Evolutionary conservation across 192 early-diverging fungal species (phyloP), one percentile per base, ranked within the genome.

Genomic region (Endogone sp.): DNA sequence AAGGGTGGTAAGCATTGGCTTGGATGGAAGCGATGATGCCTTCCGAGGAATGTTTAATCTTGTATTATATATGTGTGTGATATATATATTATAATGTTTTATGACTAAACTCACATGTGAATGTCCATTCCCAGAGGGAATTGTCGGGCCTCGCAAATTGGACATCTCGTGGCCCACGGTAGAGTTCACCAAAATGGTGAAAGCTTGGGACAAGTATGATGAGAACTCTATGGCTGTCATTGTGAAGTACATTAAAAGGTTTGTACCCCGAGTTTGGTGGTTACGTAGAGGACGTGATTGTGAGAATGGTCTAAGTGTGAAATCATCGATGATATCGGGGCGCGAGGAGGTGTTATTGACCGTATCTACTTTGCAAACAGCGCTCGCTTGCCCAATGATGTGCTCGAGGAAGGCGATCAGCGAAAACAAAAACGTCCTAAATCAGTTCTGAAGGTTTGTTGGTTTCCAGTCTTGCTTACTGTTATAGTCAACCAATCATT

Each of bases 151-250:
- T 26, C 73, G 87, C 16, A 86, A 86, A 56, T 73, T 97, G 77
- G 91, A 97, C 67, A 80, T 98, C 24, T 80, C 86, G 16, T 87
- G 90, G 83, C 92, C 94, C 6, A 91, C 86, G n/a, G 70, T 80
- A 21, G 94, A 95, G 64, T 99, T 95, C 82, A 89, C 84, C 24
- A 84, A 85, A 9, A 74, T 95, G 55, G 92, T 99, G 62, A 92
- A 92, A 62, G 61, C 66, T 23, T 93, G 92, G 91, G 92, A 94
- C 70, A 82, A 87, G 62, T 95, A 79, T 69, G 91, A 94, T 60
- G 80, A 82, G 6, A 66, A 68, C 29, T 74, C 66, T 22, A 94
- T 93, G 92, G 86, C 77, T 8, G 85, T 95, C 58, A 74, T 79
- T 21, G 84, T 94, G 22, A 73, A 81, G 59, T 75, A 84, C 68